phyloP scores from a whole-genome alignment of 495 filamentous ascomycete genomes.

The Podospora tetraspora region DNA sequence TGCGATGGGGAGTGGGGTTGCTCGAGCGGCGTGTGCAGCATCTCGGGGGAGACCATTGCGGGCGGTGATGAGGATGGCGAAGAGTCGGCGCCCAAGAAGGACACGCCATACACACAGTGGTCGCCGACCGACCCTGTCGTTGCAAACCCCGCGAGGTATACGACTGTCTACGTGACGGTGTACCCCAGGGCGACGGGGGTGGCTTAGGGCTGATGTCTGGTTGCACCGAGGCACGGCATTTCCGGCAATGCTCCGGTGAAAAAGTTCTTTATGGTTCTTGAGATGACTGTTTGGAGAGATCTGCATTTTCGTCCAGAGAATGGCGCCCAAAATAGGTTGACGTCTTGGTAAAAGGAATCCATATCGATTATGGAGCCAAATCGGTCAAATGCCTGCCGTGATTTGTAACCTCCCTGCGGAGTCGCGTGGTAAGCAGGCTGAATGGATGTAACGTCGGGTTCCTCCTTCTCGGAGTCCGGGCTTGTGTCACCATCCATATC shows the following conservation, averaged over 20 bases:
- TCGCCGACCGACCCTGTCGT: not conserved
- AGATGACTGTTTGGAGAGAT: not conserved
- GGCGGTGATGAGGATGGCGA: not conserved
- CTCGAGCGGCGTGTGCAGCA: not conserved
- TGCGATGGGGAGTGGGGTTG: not conserved
- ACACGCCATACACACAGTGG: not conserved
- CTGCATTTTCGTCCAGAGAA: not conserved
- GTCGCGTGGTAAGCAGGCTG: not conserved
- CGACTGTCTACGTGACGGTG: not conserved
- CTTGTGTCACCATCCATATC: not conserved
- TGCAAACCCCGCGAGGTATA: not conserved
- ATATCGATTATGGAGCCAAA: not conserved
- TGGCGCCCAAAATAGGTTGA: not conserved
- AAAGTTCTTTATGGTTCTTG: not conserved
- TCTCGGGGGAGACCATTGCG: not conserved
- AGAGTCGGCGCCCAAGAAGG: not conserved
- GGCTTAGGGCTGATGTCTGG: not conserved
- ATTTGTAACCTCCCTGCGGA: not conserved
- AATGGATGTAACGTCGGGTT: not conserved
- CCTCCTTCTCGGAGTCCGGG: not conserved
- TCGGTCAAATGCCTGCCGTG: not conserved
- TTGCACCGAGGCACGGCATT: not conserved
- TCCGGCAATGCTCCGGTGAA: not conserved
- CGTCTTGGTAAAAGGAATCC: not conserved
- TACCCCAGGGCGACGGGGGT: not conserved